Evolutionary conservation across 192 early-diverging fungal genomes (phyloP), one percentile per base, ranked within the genome.

Genomic region (Umbelopsis sp.): DNA sequence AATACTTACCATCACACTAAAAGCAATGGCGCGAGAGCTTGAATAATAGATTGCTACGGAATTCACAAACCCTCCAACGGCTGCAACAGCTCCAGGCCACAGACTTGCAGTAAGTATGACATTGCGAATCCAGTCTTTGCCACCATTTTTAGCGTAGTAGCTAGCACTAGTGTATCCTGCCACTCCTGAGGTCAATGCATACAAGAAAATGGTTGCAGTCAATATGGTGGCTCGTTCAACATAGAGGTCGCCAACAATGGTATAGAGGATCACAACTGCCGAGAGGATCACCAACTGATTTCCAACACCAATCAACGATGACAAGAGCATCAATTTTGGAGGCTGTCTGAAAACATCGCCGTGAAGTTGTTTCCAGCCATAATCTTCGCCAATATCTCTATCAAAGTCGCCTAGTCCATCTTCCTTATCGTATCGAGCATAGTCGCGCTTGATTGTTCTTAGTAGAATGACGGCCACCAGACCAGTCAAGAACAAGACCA

Each of bases 341-440:
- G 94, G 91, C 8, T 90, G 83, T 65, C 94, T 82, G 78, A 95
- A 95, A 10, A 95, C 93, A 75, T 95, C 94, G 17, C 91, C 91
- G 52, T 95, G 94, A 8, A 95, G 87, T 77, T 91, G 91, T 75
- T 94, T 95, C 94, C 94, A 95, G 4, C 94, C 94, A 82, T 89
- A 94, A 44, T 95, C 93, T 70, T 95, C 94, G 8, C 88, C 90
- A 17, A 93, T 74, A 71, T 93, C 90, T 29, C 87, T 81, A 66
- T 91, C 91, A 81, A 92, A 83, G 44, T 94, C 91, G 45, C 85
- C 80, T 21, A 90, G 66, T 11, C 82, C 83, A 24, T 89, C 87
- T 70, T 91, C 87, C 45, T 83, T 84, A 45, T 95, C 91, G 70
- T 95, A 95, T 51, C 94, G 82, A 6, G 91, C 86, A 79, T 85